phyloP scores from a whole-genome alignment of 805 yeast species.

The Yamadazyma nakazawae region DNA sequence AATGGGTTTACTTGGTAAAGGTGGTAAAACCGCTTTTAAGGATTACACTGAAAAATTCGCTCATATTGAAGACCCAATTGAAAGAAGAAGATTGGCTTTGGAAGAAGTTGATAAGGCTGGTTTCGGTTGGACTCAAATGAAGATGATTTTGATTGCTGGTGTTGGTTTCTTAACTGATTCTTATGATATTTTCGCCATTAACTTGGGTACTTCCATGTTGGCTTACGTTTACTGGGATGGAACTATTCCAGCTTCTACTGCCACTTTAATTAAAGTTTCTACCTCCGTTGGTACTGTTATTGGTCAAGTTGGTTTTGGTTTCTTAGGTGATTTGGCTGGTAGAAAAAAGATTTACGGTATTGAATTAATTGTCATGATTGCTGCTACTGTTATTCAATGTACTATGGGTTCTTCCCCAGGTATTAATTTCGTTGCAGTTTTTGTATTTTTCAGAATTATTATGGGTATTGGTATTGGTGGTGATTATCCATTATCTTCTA shows the following conservation, averaged over 20 bases:
- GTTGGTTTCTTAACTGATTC: slow-evolving; percentile 93
- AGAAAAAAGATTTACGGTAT: slow-evolving; percentile 85
- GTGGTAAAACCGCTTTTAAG: slow-evolving; percentile 87
- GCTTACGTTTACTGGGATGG: slow-evolving; percentile 70
- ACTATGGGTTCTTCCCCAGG: slow-evolving; percentile 68
- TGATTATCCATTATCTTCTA: slow-evolving; percentile 92
- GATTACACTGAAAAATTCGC: slow-evolving; percentile 77
- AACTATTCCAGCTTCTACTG: slow-evolving; percentile 64
- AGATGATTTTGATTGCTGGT: slow-evolving; percentile 83
- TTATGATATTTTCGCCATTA: slow-evolving; percentile 88
- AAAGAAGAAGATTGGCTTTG: slow-evolving; percentile 81
- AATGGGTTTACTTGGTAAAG: slow-evolving; percentile 23
- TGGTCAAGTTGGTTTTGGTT: slow-evolving; percentile 86
- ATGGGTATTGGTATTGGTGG: slow-evolving; percentile 98
- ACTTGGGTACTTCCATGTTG: slow-evolving; percentile 78
- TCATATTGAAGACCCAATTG: slow-evolving; percentile 78
- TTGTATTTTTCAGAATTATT: slow-evolving; percentile 74
- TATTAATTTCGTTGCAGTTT: slow-evolving; percentile 67
- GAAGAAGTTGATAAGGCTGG: slow-evolving; percentile 78
- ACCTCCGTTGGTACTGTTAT: slow-evolving; percentile 93
- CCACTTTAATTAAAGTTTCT: slow-evolving; percentile 77
- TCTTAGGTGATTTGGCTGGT: slow-evolving; percentile 75
- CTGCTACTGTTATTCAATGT: slow-evolving; percentile 77
- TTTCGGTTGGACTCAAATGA: slow-evolving; percentile 79
- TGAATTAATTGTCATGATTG: slow-evolving; percentile 81